A percentile compares a stretch with the other conserved stretches of the same genome.
Conservation (phyloP, 345 rosid species). For the Trapa incisa region DNA sequence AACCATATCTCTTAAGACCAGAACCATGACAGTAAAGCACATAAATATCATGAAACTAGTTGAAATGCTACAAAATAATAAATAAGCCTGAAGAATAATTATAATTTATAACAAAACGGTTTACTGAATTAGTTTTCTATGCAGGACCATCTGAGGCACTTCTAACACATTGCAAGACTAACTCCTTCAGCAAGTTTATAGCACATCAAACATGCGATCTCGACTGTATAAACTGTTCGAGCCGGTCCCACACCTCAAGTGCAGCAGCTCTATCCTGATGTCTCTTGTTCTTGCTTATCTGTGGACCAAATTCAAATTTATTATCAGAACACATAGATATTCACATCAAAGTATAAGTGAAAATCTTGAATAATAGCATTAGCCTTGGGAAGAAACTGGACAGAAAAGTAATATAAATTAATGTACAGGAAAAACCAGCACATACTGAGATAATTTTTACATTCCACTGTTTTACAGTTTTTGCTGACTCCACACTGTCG, state of each 20-base stretch:
- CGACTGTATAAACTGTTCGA: constrained; percentile 81
- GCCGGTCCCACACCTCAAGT: constrained; percentile 89
- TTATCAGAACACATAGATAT: neutral
- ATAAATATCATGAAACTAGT: no score
- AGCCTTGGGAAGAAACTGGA: neutral
- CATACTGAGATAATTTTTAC: constrained; percentile 91
- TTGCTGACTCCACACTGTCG: constrained; percentile 87
- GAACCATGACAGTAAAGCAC: no score
- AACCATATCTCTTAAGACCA: no score
- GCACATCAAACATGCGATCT: constrained; percentile 56
- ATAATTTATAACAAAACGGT: neutral
- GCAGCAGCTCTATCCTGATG: constrained; percentile 97
- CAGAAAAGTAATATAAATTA: no score
- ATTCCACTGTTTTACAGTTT: constrained; percentile 95
- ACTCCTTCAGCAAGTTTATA: constrained; percentile 3
- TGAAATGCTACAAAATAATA: no score
- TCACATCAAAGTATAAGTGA: neutral
- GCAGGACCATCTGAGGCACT: neutral
- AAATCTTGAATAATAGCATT: neutral
- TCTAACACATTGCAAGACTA: neutral
- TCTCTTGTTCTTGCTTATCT: constrained; percentile 95
- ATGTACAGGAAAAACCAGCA: no score
- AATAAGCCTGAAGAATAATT: neutral
- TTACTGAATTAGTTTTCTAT: neutral
- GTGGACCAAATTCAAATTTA: constrained; percentile 17